Evolutionary conservation across 2,329 filamentous ascomycete genomes (phyloP).

Genomic region (Aspergillus costaricaensis): DNA sequence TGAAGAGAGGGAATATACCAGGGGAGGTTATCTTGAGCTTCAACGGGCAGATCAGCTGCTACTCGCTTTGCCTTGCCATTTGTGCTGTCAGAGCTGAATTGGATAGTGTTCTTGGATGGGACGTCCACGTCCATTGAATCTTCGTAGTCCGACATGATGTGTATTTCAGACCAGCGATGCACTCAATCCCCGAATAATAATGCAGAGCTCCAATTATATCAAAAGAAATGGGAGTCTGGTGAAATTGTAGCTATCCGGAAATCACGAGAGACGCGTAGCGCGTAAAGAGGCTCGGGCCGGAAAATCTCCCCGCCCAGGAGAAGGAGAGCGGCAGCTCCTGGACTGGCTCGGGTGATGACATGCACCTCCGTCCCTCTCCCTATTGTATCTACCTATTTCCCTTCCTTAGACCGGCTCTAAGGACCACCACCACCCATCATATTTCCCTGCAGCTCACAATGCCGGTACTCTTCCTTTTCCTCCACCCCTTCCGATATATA

Average conservation of each 20-base stretch:
- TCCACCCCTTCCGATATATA: not conserved
- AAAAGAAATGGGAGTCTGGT: not conserved
- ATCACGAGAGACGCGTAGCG: slow-evolving; percentile 37
- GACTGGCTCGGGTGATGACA: slow-evolving; percentile 27
- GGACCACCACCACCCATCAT: slow-evolving; percentile 10
- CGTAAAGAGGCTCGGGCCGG: slow-evolving; percentile 46
- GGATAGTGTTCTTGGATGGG: slow-evolving; percentile 51
- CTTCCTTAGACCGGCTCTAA: slow-evolving; percentile 26
- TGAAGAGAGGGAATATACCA: slow-evolving; percentile 59
- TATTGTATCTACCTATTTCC: slow-evolving; percentile 11
- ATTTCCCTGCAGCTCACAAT: slow-evolving; percentile 37
- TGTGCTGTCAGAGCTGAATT: slow-evolving; percentile 73
- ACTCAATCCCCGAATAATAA: no score
- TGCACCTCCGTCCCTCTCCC: slow-evolving; percentile 20
- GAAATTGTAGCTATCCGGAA: not conserved
- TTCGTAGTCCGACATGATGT: slow-evolving; percentile 56
- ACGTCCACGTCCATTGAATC: slow-evolving; percentile 72
- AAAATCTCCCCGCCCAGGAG: slow-evolving; percentile 31
- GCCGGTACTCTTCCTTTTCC: slow-evolving; percentile 43
- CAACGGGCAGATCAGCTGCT: slow-evolving; percentile 87
- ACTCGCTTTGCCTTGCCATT: slow-evolving; percentile 83
- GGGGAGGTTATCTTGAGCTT: slow-evolving; percentile 89
- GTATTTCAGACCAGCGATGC: no score
- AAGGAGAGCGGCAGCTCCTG: not conserved
- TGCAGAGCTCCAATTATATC: no score